Percentiles rank a stretch among this genome's conserved stretches.
These are phyloP conservation scores for Hypholoma sublateritium DNA, from an alignment of 768 basidiomycete genomes.

Conservation along the genomic window DNA sequence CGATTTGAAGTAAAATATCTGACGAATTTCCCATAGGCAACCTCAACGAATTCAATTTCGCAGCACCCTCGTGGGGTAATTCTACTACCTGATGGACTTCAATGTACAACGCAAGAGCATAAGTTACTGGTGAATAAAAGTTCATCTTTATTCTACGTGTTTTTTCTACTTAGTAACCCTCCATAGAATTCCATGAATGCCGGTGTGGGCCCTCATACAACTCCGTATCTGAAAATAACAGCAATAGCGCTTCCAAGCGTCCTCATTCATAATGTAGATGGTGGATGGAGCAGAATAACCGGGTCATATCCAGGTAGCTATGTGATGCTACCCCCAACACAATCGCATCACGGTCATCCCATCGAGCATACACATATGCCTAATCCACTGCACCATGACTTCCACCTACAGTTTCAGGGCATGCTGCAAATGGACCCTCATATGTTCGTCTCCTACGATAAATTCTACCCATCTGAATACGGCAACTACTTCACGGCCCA, in stretches of 20 bases:
- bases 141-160: no score
- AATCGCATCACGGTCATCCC: no score
- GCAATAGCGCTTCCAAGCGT: not conserved
- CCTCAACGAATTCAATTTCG: no score
- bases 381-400: not conserved
- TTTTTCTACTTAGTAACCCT: no score
- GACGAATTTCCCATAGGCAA: no score
- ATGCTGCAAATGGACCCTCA: conserved; percentile 23
- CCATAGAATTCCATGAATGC: not conserved
- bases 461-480: conserved; percentile 49
- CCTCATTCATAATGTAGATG: not conserved
- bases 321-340: no score
- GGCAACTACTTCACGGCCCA: conserved; percentile 56
- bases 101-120: no score
- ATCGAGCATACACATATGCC: no score
- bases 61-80: no score
- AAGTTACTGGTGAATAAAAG: no score
- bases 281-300: not conserved
- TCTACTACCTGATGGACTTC: no score
- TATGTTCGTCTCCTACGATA: conserved; percentile 44
- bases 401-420: not conserved
- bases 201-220: not conserved
- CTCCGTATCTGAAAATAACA: not conserved
- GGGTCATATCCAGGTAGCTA: not conserved
- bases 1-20: no score